Base-by-base conservation (phyloP, 2,329 filamentous ascomycete genomes). In the Dactylellina leptospora region DNA sequence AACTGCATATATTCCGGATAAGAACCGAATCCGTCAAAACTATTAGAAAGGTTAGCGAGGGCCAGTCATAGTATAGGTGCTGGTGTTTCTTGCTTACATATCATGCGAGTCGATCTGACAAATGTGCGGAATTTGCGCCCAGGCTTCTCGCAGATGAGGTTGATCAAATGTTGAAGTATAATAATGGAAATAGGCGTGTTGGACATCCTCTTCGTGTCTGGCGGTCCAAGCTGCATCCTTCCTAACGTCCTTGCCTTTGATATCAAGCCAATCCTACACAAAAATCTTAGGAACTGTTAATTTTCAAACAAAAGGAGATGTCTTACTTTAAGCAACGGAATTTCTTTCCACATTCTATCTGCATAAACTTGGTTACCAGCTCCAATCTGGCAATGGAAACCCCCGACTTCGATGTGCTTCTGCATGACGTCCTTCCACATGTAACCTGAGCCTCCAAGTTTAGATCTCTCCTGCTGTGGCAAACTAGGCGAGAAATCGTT, bases 361-460 rank as follows among this genome's bases (percentile, higher is more conserved):
- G 92, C 95, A 78, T 96, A 97, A 56, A 99, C 96, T 79, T 99
- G 95, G 71, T 95, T 91, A 61, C 95, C 95, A 3, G 97, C 82
- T 11, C 93, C 95, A 5, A 99, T 84, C 78, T 99, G 95, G 4
- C 91, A 89, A 77, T 99, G 95, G 80, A 97, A 99, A 0, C 95
- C 95, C 61, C 93, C 92, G 76, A 93, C 96, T 76, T 99, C 95
- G 25, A 93, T 87, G 77, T 99, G 96, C 84, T 97, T 97, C 81
- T 97, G 92, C 78, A 99, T 84, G 25, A 99, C 93, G 77, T 99
- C 95, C 78, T 97, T 97, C 95, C 95, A 99, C 93, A 99, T 96
- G 78, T 95, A 91, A 0, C 93, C 91, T 0, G 96, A 86, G 0
- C 95, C 95, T 27, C 95, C 95, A 0, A 97, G 85, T 76, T 90